Percentiles rank a stretch among this genome's conserved stretches.
Evolutionary conservation across 306 rosid species (phyloP).

Genomic region (Calophaca sinica): DNA sequence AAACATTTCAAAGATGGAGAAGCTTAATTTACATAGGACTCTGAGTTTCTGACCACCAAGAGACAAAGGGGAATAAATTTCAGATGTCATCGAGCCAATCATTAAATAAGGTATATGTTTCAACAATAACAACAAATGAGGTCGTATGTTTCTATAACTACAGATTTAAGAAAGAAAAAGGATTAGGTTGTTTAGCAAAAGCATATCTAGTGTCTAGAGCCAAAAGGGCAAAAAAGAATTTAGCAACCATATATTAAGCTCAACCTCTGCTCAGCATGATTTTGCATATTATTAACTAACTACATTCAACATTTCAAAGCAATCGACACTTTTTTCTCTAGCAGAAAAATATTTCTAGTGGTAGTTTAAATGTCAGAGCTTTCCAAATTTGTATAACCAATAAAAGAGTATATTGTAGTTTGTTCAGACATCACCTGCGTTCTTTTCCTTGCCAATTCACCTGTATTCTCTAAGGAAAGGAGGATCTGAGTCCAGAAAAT

Average conservation of each 20-base stretch:
- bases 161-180: background rate
- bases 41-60: background rate
- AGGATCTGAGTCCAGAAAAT: no score
- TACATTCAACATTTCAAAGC: background rate
- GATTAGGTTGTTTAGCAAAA: conserved; percentile 6
- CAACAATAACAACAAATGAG: background rate
- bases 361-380: no score
- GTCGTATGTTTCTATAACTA: background rate
- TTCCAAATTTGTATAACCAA: no score
- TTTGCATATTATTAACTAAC: conserved; percentile 22
- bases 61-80: background rate
- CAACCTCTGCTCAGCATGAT: background rate
- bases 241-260: background rate
- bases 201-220: conserved; percentile 1
- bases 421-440: no score
- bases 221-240: background rate
- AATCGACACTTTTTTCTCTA: no score
- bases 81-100: background rate
- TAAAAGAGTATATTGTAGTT: no score
- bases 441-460: no score
- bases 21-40: conserved; percentile 12
- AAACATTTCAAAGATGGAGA: conserved; percentile 41
- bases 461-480: no score
- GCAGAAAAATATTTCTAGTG: no score
- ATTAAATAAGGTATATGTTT: conserved; percentile 31